Conservation (phyloP, 805 yeast species). For the Monosporozyma aerobia region DNA sequence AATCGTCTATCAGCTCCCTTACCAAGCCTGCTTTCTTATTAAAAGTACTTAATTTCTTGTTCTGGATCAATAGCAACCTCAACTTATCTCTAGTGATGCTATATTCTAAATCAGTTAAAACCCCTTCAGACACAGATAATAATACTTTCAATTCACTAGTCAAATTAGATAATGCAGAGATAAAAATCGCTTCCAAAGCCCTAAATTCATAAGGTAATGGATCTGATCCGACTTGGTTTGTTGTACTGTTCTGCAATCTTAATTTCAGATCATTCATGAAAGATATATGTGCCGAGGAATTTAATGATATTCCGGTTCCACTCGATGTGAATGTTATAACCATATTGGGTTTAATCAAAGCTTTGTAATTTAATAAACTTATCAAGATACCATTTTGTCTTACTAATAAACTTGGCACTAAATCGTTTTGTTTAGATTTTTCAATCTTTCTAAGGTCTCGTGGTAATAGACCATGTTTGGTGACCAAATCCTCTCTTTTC, state of each 20-base stretch:
- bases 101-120: slow-evolving; percentile 68
- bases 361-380: slow-evolving; percentile 70
- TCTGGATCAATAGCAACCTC: slow-evolving; percentile 69
- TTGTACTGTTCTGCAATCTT: slow-evolving; percentile 18
- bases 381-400: slow-evolving; percentile 65
- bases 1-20: slow-evolving; percentile 74
- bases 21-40: slow-evolving; percentile 75
- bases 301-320: slow-evolving; percentile 21
- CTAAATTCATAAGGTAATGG: slow-evolving; percentile 78
- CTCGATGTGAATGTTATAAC: slow-evolving; percentile 63
- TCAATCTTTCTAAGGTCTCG: slow-evolving; percentile 88
- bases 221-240: slow-evolving; percentile 14
- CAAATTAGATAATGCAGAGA: slow-evolving; percentile 68
- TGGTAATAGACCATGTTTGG: slow-evolving; percentile 72
- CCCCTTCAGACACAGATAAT: slow-evolving; percentile 61
- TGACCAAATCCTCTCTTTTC: slow-evolving; percentile 62
- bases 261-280: slow-evolving; percentile 18
- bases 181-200: slow-evolving; percentile 80
- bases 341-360: slow-evolving; percentile 61
- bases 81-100: slow-evolving; percentile 74
- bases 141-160: slow-evolving; percentile 84
- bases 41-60: slow-evolving; percentile 76
- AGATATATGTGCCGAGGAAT: slow-evolving; percentile 21
- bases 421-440: slow-evolving; percentile 44
- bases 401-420: slow-evolving; percentile 75